These are phyloP conservation scores for Oemleria cerasiformis DNA, from an alignment of 306 rosid species.

Conservation along the genomic window DNA sequence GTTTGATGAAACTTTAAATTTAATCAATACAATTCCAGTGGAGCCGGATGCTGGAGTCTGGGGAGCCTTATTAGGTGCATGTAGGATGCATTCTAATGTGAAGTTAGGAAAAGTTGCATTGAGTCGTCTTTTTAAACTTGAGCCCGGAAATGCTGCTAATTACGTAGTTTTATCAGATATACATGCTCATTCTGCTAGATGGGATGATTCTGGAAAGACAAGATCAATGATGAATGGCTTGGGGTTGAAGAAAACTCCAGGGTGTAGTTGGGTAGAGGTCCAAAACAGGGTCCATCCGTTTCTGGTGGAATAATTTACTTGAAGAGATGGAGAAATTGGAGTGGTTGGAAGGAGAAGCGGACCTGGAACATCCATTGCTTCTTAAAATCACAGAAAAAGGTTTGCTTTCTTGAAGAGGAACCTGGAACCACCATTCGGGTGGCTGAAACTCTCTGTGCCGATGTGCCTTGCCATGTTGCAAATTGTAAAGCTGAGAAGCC, in stretches of 20 bases:
- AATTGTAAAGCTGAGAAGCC: conserved; percentile 7
- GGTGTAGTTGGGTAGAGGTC: conserved; percentile 63
- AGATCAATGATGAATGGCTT: conserved; percentile 40
- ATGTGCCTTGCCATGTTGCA: conserved; percentile 8
- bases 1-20: conserved; percentile 47
- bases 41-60: conserved; percentile 63
- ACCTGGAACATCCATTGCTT: no score
- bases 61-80: conserved; percentile 81
- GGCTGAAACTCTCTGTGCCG: background rate
- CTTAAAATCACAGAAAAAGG: no score
- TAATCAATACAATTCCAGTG: conserved; percentile 49
- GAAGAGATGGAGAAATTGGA: conserved; percentile 6
- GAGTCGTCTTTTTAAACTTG: conserved; percentile 56
- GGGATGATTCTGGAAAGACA: conserved; percentile 45
- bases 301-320: conserved; percentile 13
- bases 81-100: conserved; percentile 62
- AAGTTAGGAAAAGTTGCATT: conserved; percentile 57
- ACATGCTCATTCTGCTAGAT: conserved; percentile 55
- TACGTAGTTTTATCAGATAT: conserved; percentile 51
- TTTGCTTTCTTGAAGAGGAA: no score
- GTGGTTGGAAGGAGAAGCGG: background rate
- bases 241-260: conserved; percentile 61
- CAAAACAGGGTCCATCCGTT: conserved; percentile 26
- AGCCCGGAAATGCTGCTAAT: conserved; percentile 59
- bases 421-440: background rate